A percentile compares a stretch with the other conserved stretches of the same genome.
Conservation (phyloP, 2,329 filamentous ascomycete species). For the Phialocephala subalpina region DNA sequence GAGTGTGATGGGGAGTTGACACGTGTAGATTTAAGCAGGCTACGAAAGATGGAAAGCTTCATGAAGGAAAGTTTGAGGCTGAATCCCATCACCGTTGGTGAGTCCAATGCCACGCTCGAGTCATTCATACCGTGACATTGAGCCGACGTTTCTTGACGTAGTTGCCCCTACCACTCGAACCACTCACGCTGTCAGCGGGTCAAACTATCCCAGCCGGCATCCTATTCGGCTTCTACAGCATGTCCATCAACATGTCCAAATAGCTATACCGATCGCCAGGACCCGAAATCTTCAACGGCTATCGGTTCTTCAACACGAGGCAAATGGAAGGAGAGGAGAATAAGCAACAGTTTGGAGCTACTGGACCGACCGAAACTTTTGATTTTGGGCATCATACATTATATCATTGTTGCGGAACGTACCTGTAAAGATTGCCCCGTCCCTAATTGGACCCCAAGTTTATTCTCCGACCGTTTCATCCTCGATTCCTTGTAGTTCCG, state of each 20-base stretch:
- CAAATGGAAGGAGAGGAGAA: slow-evolving; percentile 20
- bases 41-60: slow-evolving; percentile 48
- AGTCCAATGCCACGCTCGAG: slow-evolving; percentile 8
- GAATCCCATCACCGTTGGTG: slow-evolving; percentile 44
- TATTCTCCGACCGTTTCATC: too few species aligned
- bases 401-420: too few species aligned
- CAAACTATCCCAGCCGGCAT: slow-evolving; percentile 36
- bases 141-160: background rate
- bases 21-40: slow-evolving; percentile 14
- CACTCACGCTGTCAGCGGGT: slow-evolving; percentile 42
- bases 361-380: slow-evolving; percentile 28
- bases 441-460: too few species aligned
- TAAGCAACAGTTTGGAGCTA: slow-evolving; percentile 45
- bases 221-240: slow-evolving; percentile 10
- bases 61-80: slow-evolving; percentile 48
- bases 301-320: slow-evolving; percentile 22
- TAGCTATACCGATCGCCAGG: background rate
- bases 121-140: background rate
- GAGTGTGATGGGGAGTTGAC: slow-evolving; percentile 48
- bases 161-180: slow-evolving; percentile 5
- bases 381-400: too few species aligned
- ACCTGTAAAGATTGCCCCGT: too few species aligned
- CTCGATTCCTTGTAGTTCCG: too few species aligned
- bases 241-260: slow-evolving; percentile 22
- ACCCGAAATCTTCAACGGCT: slow-evolving; percentile 21